phyloP scores from a whole-genome alignment of 441 rosid species.

The Monsonia emarginata region DNA sequence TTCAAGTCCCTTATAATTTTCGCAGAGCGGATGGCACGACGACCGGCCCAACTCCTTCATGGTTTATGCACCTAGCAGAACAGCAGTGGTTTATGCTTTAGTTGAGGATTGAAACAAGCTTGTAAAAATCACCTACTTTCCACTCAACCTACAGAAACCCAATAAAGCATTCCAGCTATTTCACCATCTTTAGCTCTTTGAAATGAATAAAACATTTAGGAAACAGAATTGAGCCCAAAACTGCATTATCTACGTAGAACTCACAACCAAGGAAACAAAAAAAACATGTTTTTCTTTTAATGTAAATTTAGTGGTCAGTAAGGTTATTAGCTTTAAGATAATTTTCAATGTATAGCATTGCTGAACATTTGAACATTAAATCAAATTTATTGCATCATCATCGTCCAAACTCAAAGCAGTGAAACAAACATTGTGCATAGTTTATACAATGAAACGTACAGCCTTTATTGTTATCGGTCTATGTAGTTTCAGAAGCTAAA shows the following conservation, averaged over 20 bases:
- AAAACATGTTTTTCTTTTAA: no score
- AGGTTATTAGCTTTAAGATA: neutral
- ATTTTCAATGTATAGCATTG: neutral
- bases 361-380: neutral
- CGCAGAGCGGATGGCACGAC: conserved; percentile 70
- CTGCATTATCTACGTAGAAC: neutral
- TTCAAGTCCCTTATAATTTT: neutral
- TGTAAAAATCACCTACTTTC: neutral
- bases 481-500: no score
- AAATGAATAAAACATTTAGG: neutral
- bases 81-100: conserved; percentile 74
- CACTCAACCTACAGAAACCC: neutral
- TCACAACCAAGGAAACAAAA: no score
- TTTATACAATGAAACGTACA: no score
- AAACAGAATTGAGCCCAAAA: neutral
- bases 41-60: conserved; percentile 62
- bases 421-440: no score
- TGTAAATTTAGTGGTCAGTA: neutral
- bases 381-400: no score
- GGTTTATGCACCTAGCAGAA: conserved; percentile 79
- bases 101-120: conserved; percentile 31
- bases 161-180: neutral
- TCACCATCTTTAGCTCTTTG: neutral
- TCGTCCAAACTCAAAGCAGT: no score
- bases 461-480: no score